phyloP scores from a whole-genome alignment of 2,329 filamentous ascomycete genomes.

The Pyrenochaeta sp. region DNA sequence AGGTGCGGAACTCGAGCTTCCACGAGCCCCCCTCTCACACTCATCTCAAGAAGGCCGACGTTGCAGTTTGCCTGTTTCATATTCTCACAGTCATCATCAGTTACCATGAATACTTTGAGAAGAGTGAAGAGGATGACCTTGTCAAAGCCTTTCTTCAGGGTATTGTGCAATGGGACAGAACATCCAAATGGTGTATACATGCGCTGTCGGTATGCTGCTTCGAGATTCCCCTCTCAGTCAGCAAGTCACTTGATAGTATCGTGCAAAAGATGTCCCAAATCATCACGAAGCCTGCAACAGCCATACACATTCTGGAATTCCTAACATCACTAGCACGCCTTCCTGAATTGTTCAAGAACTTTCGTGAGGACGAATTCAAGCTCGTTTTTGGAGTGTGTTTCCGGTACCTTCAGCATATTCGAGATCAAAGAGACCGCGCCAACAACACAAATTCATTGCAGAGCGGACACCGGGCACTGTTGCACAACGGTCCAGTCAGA shows the following conservation, averaged over 20 bases:
- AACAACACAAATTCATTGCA: constrained; percentile 41
- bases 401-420: constrained; percentile 87
- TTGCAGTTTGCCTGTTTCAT: constrained; percentile 88
- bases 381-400: constrained; percentile 96
- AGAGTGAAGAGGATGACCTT: constrained; percentile 86
- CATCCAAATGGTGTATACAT: constrained; percentile 92
- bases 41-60: constrained; percentile 83
- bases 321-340: constrained; percentile 86
- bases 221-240: constrained; percentile 86
- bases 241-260: constrained; percentile 83
- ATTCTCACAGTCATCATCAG: constrained; percentile 86
- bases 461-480: constrained; percentile 44
- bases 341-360: constrained; percentile 84
- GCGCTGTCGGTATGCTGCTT: constrained; percentile 94
- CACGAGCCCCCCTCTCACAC: constrained; percentile 81
- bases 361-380: constrained; percentile 89
- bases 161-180: constrained; percentile 83
- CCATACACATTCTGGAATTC: constrained; percentile 95
- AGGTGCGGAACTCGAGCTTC: constrained; percentile 78
- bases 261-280: constrained; percentile 94
- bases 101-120: constrained; percentile 85
- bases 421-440: constrained; percentile 63
- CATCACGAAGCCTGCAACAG: constrained; percentile 90
- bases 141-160: constrained; percentile 86
- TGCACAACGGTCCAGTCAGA: constrained; percentile 54